Percentiles rank a stretch among this genome's conserved stretches.
phyloP scores from a whole-genome alignment of 1,284 basidiomycete species.

The Thelephora terrestris region DNA sequence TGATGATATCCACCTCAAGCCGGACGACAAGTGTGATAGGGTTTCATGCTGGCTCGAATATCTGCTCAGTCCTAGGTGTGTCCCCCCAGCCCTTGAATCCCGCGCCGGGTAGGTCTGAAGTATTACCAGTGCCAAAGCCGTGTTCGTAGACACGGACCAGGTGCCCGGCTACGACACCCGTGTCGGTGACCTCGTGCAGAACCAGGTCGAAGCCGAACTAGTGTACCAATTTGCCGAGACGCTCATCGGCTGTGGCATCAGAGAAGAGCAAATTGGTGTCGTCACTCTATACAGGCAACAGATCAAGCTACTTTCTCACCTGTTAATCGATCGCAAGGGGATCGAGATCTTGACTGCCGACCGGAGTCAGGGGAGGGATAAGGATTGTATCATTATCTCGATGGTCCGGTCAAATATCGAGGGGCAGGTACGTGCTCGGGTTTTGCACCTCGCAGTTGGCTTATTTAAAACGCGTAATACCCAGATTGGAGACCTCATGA shows the following conservation, averaged over 20 bases:
- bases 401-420: conserved; percentile 82
- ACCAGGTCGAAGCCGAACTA: conserved; percentile 67
- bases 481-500: conserved; percentile 84
- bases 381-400: conserved; percentile 89
- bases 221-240: conserved; percentile 57
- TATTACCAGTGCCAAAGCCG: conserved; percentile 58
- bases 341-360: conserved; percentile 94
- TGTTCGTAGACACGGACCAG: conserved; percentile 89
- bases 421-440: conserved; percentile 44
- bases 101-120: conserved; percentile 3
- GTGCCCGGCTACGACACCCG: conserved; percentile 71
- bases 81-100: conserved; percentile 3
- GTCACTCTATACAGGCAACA: conserved; percentile 94
- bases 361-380: conserved; percentile 92
- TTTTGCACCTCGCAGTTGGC: background rate
- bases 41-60: conserved; percentile 62
- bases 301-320: conserved; percentile 70
- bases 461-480: background rate
- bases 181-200: conserved; percentile 85
- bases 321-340: conserved; percentile 38
- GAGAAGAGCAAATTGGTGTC: conserved; percentile 69
- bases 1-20: conserved; percentile 26
- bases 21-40: conserved; percentile 20
- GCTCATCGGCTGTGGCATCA: conserved; percentile 57
- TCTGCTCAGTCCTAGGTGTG: conserved; percentile 57